phyloP scores from a whole-genome alignment of 331 rosid genomes.

The Rosa hybrid region DNA sequence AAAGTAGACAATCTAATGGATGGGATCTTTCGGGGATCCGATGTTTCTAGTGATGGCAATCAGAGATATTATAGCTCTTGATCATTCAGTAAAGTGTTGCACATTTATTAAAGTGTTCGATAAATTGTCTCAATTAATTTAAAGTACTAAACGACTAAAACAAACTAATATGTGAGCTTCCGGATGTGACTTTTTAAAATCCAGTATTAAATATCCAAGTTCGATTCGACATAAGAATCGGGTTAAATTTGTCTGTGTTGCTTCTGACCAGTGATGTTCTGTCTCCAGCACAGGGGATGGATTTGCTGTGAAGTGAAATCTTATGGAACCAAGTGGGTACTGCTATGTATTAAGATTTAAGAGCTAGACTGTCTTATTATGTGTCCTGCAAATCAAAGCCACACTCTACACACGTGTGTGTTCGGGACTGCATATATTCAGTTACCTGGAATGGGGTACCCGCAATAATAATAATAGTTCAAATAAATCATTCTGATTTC shows the following conservation, averaged over 20 bases:
- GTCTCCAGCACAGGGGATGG: conserved; percentile 31
- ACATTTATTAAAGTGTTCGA: neutral
- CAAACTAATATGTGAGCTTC: neutral
- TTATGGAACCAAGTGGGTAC: conserved; percentile 45
- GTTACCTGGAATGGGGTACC: conserved; percentile 31
- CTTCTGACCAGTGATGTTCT: conserved; percentile 40
- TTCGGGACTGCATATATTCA: neutral
- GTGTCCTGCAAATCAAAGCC: conserved; percentile 31
- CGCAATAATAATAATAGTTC: neutral
- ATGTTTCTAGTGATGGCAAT: neutral
- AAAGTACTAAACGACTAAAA: neutral
- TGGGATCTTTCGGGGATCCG: conserved; percentile 5
- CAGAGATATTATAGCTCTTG: neutral
- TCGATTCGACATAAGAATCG: conserved; percentile 31
- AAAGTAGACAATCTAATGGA: conserved; percentile 10
- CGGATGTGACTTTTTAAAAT: neutral
- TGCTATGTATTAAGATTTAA: conserved; percentile 5
- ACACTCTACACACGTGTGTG: neutral
- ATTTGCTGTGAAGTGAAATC: conserved; percentile 35
- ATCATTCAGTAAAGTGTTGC: neutral
- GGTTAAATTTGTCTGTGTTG: conserved; percentile 24
- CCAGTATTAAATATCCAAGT: neutral
- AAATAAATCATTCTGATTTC: conserved; percentile 34
- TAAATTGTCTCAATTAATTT: neutral
- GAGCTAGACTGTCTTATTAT: conserved; percentile 39